Evolutionary conservation across 306 rosid species (phyloP).

Genomic region (Albizia julibrissin): DNA sequence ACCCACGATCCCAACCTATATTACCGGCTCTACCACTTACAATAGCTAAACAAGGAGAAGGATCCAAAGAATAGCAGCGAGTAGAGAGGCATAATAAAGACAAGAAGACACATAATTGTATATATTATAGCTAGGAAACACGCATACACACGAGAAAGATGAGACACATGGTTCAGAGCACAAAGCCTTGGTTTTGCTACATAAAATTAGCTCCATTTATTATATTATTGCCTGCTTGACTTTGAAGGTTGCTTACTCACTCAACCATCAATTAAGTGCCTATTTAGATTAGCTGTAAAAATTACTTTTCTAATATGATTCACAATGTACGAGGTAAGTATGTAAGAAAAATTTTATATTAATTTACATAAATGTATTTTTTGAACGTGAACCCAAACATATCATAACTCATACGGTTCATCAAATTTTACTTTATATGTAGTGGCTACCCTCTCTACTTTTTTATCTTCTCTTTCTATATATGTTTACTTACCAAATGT

Average conservation of each 20-base stretch:
- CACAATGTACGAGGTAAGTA: too few species aligned
- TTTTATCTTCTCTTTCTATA: background rate
- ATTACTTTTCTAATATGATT: too few species aligned
- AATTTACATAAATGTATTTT: too few species aligned
- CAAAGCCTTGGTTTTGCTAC: conserved; percentile 16
- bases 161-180: conserved; percentile 32
- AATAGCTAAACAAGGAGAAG: background rate
- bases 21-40: too few species aligned
- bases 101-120: background rate
- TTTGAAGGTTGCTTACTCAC: background rate
- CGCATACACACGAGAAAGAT: background rate
- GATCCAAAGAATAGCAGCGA: conserved; percentile 4
- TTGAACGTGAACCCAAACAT: too few species aligned
- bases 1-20: too few species aligned
- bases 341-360: too few species aligned
- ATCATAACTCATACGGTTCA: too few species aligned
- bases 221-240: conserved; percentile 25
- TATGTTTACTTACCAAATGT: background rate
- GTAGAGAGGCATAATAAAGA: background rate
- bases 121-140: background rate
- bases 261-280: background rate
- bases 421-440: too few species aligned
- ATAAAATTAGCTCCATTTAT: background rate
- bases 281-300: too few species aligned
- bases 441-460: background rate